Conservation (phyloP, 2,329 filamentous ascomycete species). For the Periglandula ipomoeae region DNA sequence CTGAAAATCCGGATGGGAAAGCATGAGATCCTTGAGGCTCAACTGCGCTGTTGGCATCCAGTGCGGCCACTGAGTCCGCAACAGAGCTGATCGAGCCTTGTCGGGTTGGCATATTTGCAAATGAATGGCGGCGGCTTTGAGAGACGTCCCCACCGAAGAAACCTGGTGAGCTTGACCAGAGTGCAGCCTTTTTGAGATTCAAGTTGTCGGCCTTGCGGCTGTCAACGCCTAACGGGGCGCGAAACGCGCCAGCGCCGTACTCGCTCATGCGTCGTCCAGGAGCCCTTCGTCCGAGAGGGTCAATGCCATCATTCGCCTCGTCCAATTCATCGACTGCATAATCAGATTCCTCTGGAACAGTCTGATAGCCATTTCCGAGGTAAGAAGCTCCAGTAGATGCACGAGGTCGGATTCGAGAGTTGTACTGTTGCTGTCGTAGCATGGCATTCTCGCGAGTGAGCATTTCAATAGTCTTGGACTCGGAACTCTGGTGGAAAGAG, state of each 20-base stretch:
- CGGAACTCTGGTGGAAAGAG: constrained; percentile 43
- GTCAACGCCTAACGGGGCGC: constrained; percentile 43
- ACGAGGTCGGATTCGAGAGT: constrained; percentile 45
- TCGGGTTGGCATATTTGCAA: constrained; percentile 59
- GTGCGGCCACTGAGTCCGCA: constrained; percentile 37
- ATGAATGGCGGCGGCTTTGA: constrained; percentile 72
- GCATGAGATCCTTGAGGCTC: constrained; percentile 36
- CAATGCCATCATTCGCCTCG: constrained; percentile 44
- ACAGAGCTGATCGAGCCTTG: constrained; percentile 56
- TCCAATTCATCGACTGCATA: constrained; percentile 66
- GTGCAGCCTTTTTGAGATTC: constrained; percentile 52
- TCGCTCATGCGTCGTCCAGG: constrained; percentile 48
- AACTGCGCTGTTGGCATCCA: constrained; percentile 33
- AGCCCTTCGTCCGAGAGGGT: constrained; percentile 37
- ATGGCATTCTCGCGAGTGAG: constrained; percentile 54
- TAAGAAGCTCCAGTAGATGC: constrained; percentile 48
- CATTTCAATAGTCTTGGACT: constrained; percentile 55
- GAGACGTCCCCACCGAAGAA: constrained; percentile 56
- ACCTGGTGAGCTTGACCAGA: constrained; percentile 64
- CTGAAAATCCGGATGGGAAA: constrained; percentile 30
- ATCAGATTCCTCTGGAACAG: constrained; percentile 57
- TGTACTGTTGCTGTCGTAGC: constrained; percentile 40
- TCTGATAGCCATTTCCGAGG: constrained; percentile 46
- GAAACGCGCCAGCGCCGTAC: constrained; percentile 36
- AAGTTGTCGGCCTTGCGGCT: constrained; percentile 52